phyloP scores from a whole-genome alignment of 768 basidiomycete genomes.

The Postia placenta region DNA sequence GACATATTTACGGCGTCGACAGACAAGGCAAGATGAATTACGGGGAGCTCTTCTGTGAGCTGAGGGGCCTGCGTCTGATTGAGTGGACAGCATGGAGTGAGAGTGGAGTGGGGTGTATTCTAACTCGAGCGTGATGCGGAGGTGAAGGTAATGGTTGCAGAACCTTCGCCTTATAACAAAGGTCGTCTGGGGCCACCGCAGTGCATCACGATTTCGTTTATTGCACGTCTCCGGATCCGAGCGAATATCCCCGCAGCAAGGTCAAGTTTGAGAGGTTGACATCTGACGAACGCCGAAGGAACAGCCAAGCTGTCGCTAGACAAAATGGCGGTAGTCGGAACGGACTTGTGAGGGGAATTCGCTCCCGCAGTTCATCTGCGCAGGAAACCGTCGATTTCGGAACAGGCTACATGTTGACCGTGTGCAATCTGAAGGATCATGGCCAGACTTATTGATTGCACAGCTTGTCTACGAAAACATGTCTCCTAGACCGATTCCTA shows the following conservation, averaged over 20 bases:
- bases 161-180: neutral
- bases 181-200: too few species aligned
- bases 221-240: neutral
- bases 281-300: too few species aligned
- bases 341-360: too few species aligned
- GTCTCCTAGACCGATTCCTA: too few species aligned
- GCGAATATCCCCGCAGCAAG: neutral
- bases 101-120: neutral
- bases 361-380: too few species aligned
- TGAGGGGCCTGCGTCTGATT: neutral
- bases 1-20: constrained; percentile 20
- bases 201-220: neutral
- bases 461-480: too few species aligned
- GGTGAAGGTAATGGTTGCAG: neutral
- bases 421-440: too few species aligned
- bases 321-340: too few species aligned
- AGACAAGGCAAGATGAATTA: constrained; percentile 19
- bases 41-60: constrained; percentile 9
- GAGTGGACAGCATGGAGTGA: neutral
- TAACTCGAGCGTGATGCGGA: neutral
- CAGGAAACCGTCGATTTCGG: too few species aligned
- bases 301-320: too few species aligned
- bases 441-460: too few species aligned
- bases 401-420: too few species aligned
- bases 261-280: neutral